phyloP scores from a whole-genome alignment of 176 grass and related monocot genomes.

The Musa troglodytarum region DNA sequence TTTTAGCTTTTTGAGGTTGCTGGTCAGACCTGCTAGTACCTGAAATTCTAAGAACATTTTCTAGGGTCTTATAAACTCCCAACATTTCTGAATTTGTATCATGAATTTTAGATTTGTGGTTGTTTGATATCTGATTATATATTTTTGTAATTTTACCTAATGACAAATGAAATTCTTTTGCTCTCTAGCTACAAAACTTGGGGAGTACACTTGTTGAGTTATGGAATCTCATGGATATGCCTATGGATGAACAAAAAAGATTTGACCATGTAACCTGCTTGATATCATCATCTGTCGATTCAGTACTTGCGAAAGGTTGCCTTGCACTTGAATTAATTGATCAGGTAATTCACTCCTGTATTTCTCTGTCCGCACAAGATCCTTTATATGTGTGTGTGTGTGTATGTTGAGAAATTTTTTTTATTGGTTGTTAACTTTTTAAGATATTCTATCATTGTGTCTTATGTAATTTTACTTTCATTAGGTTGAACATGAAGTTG shows the following conservation, averaged over 20 bases:
- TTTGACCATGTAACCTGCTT: slow-evolving; percentile 56
- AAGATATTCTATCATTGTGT: too few species aligned
- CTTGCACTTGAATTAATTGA: slow-evolving; percentile 62
- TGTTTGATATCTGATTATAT: too few species aligned
- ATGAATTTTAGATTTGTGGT: too few species aligned
- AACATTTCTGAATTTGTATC: too few species aligned
- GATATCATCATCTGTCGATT: slow-evolving; percentile 54
- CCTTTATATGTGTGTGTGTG: neutral
- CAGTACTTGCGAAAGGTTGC: slow-evolving; percentile 36
- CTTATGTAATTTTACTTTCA: too few species aligned
- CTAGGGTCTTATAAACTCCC: too few species aligned
- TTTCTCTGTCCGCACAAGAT: neutral
- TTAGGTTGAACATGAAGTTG: slow-evolving; percentile 30
- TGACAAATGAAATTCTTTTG: neutral
- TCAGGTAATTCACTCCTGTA: slow-evolving; percentile 36
- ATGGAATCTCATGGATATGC: slow-evolving; percentile 85
- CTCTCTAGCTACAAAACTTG: slow-evolving; percentile 74
- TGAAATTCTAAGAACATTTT: too few species aligned
- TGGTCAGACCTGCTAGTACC: too few species aligned
- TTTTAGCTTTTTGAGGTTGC: too few species aligned
- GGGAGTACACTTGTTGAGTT: slow-evolving; percentile 64
- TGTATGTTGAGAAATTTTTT: too few species aligned
- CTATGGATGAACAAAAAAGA: slow-evolving; percentile 42
- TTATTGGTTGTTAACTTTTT: too few species aligned
- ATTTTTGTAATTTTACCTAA: too few species aligned